Evolutionary conservation across 495 filamentous ascomycete genomes (phyloP), one percentile per base, ranked within the genome.

Genomic region (Arthonia radiata): DNA sequence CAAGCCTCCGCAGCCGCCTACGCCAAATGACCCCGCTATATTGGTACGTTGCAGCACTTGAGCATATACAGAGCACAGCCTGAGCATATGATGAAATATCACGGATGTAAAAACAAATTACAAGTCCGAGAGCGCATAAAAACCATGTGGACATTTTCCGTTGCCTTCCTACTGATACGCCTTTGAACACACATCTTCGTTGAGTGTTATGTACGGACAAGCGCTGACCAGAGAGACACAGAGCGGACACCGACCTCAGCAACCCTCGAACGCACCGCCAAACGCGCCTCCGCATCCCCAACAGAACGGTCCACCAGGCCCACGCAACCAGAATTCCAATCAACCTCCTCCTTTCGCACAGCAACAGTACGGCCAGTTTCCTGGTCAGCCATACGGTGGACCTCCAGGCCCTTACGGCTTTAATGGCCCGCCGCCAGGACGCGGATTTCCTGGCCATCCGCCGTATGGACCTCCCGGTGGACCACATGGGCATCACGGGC

Each of bases 131-230:
- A 81, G 67, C 76, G 78, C 78, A 75, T 77, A 90, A 86, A 71
- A 71, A 53, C 56, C 59, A 48, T 90, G 80, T 82, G 64, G 80
- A 90, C 52, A 71, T 76, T 73, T 89, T 79, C 82, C 39, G 81
- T 91, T 93, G 82, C 81, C 81, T 91, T 93, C 82, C 81, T 91
- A 89, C 81, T 93, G 81, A 80, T 56, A 7, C 7, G 11, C 11
- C 19, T 35, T 30, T 24, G 10, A 15, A 17, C n/a, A n/a, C n/a
- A n/a, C n/a, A n/a, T n/a, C n/a, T n/a, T n/a, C n/a, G n/a, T n/a
- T n/a, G n/a, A n/a, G n/a, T n/a, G n/a, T n/a, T n/a, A n/a, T n/a
- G n/a, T n/a, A n/a, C n/a, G n/a, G n/a, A n/a, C n/a, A n/a, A n/a
- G n/a, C n/a, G n/a, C n/a, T n/a, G n/a, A n/a, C n/a, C n/a, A n/a